Percentiles rank a stretch among this genome's conserved stretches.
phyloP scores from a whole-genome alignment of 768 basidiomycete genomes.

The Boletus reticuloceps region DNA sequence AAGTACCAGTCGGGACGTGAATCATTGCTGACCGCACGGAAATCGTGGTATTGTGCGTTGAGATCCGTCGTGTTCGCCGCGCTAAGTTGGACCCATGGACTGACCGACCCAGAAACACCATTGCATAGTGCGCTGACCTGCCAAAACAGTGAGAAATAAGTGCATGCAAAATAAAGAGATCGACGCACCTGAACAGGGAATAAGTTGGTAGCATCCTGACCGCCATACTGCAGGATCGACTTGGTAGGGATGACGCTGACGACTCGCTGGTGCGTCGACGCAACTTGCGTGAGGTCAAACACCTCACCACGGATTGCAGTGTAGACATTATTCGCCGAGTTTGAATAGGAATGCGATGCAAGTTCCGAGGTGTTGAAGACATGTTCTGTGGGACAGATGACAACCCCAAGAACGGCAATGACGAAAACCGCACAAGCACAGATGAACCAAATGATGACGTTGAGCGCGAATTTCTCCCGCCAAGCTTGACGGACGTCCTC shows the following conservation, averaged over 20 bases:
- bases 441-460: conserved; percentile 93
- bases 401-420: conserved; percentile 78
- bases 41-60: conserved; percentile 91
- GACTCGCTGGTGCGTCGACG: conserved; percentile 58
- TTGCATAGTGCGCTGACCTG: conserved; percentile 92
- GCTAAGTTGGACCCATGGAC: conserved; percentile 72
- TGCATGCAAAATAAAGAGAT: not conserved
- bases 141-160: not conserved
- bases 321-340: conserved; percentile 72
- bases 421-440: conserved; percentile 90
- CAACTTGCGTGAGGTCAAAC: conserved; percentile 77
- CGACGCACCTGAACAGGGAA: conserved; percentile 89
- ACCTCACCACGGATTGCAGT: conserved; percentile 91
- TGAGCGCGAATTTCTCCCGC: conserved; percentile 95
- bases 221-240: conserved; percentile 80
- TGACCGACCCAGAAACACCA: conserved; percentile 76
- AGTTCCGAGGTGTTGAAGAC: conserved; percentile 83
- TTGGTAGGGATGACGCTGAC: conserved; percentile 76
- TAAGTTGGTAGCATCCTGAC: conserved; percentile 63
- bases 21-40: conserved; percentile 85
- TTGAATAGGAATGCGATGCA: conserved; percentile 58
- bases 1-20: conserved; percentile 98
- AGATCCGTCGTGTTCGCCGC: conserved; percentile 73
- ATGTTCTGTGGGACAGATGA: conserved; percentile 95
- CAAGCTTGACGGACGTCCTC: conserved; percentile 93